Base-by-base conservation (phyloP, 108 stramenopile genomes). In the Aureococcus anophagefferens region DNA sequence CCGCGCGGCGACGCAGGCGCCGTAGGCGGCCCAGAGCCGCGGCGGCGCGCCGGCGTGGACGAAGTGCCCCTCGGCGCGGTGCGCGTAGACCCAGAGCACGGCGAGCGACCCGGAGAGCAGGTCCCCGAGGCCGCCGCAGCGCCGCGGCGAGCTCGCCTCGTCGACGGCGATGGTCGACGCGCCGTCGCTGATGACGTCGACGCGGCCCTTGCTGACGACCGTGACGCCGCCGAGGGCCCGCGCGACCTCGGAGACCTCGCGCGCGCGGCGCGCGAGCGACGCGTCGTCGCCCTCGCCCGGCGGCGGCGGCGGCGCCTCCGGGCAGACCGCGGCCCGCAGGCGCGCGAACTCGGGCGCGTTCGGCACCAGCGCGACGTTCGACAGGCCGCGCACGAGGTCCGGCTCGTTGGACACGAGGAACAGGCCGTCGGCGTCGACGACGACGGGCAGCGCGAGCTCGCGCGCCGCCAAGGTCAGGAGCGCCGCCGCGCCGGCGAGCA, bases 91-190 rank as follows among this genome's bases (percentile, higher is more conserved):
- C 75, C 88, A 51, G 33, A 92, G 85, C 17, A 89, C 85, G 44
- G 85, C 89, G 37, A 90, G 69, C 0, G 88, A 84, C 33, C 93
- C 93, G 21, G 94, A 84, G 70, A 99, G 78, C 25, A 99, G 81
- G 78, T 99, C 98, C 17, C 98, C 98, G 66, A 96, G 87, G 25
- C 98, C 98, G 63, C 98, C 98, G 44, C 94, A 95, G 64, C 98
- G 87, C 75, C 95, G 91, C 70, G 86, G 78, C 4, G 93, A 91
- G 0, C 94, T 93, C 44, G 83, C 71, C 75, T 94, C 92, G 29
- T 72, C 72, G 75, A 92, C 91, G 16, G 72, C 40, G 71, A 92
- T 64, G 33, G 59, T 66, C 33, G 33, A 30, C 46, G 30, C 14
- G 21, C 81, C 84, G 45, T 84, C 63, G 18, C 67, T 51, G 4